Conservation (phyloP, 306 rosid genomes). For the Lotus japonicus region DNA sequence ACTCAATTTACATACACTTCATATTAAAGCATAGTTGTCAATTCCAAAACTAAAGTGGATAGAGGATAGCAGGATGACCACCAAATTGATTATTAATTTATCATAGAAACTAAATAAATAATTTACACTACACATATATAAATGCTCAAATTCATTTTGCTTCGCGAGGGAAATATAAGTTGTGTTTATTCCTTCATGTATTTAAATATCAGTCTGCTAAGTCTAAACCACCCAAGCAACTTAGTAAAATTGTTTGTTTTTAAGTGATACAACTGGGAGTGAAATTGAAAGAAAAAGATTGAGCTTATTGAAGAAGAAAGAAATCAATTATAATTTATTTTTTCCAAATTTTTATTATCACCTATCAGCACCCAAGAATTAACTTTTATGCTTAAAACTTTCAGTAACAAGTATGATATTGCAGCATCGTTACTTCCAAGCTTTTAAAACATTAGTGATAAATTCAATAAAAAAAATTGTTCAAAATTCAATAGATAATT, state of each 20-base stretch:
- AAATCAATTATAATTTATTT: too few species aligned
- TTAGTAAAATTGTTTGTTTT: not conserved
- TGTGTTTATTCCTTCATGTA: not conserved
- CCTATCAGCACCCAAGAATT: conserved; percentile 1
- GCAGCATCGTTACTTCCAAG: not conserved
- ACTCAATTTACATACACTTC: not conserved
- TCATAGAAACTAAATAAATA: not conserved
- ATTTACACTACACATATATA: not conserved
- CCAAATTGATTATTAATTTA: not conserved
- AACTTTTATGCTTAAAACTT: not conserved
- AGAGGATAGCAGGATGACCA: not conserved
- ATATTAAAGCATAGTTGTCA: not conserved
- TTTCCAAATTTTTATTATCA: too few species aligned
- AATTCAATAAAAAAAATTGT: conserved; percentile 4
- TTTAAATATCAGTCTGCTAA: not conserved
- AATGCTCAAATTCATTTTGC: not conserved
- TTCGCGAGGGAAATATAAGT: not conserved
- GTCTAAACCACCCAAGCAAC: not conserved
- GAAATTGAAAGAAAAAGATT: too few species aligned
- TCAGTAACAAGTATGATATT: not conserved
- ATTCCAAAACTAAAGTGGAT: not conserved
- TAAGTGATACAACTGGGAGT: not conserved
- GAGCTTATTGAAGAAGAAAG: too few species aligned
- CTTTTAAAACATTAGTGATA: not conserved
- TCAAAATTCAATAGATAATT: not conserved